Base-by-base conservation (phyloP, 2,329 filamentous ascomycete genomes). In the Pestalotiopsis sp. region DNA sequence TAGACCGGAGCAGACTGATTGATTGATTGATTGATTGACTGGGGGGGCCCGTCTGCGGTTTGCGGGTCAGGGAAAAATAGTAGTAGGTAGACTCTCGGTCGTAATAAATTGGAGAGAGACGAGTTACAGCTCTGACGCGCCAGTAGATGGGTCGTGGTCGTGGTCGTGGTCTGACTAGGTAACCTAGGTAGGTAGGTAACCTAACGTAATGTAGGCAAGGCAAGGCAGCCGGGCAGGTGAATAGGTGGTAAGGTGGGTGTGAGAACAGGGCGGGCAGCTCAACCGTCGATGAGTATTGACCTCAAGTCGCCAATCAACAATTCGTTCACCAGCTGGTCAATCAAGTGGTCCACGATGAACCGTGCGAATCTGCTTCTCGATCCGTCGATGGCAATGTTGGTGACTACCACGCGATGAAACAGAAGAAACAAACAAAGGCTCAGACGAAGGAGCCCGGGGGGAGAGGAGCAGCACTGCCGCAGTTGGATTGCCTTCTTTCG, bases 401-500 rank as follows among this genome's bases (percentile, higher is more conserved):
- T 59, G 4, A 59, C 23, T 31, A 20, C 13, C 4, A 52, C 20
- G 45, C 14, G 57, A 14, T 59, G 23, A 59, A 36, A 27, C 57
- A 14, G 12, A 17, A 17, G 45, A 36, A 17, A 17, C 57, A 36
- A 59, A 36, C 25, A 59, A 36, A 59, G 59, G 23, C 31, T 20
- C 38, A 64, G 38, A 49, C 61, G 38, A 64, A 20, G 61, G 20
- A 39, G 39, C 7, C 17, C 17, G 17, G 17, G 20, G 20, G 20
- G 45, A 52, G 45, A 52, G 20, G 45, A 52, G 20, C 17, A 52
- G 45, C 45, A n/a, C 45, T 45, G 61, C 39, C 39, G 61, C 61
- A 64, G 20, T 64, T 64, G 61, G 38, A n/a, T 64, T 36, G 36
- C 61, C n/a, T 20, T 11, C 38, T 64, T 36, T 64, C 20, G 61